Evolutionary conservation across 1,139 yeast species (phyloP).

Genomic region (Chernovozyma sophiae-reginae): DNA sequence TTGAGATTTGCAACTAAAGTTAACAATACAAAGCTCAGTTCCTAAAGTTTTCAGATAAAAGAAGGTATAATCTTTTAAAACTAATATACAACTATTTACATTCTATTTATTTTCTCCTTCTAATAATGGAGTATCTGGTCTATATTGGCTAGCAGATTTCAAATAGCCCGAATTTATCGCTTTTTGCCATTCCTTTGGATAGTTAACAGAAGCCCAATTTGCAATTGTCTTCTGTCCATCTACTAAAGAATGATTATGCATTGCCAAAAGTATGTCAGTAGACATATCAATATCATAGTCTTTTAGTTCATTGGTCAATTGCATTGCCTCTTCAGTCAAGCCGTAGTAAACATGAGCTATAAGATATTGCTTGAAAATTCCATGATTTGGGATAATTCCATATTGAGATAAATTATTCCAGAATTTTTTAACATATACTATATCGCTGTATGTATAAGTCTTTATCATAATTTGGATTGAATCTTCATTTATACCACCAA

Average conservation of each 20-base stretch:
- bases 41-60: too few relatives aligned
- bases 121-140: constrained; percentile 20
- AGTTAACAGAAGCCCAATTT: constrained; percentile 48
- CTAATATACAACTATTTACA: constrained; percentile 5
- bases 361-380: constrained; percentile 59
- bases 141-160: constrained; percentile 30
- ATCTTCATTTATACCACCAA: constrained; percentile 58
- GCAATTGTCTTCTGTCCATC: constrained; percentile 45
- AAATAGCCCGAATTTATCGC: constrained; percentile 35
- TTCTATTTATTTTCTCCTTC: constrained; percentile 2
- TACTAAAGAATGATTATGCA: constrained; percentile 61
- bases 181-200: constrained; percentile 47
- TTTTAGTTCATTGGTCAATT: constrained; percentile 45
- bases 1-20: constrained; percentile 87
- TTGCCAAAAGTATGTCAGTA: constrained; percentile 47
- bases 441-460: constrained; percentile 56
- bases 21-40: constrained; percentile 44
- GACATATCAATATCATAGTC: constrained; percentile 50
- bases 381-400: constrained; percentile 50
- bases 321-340: constrained; percentile 53
- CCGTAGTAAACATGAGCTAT: constrained; percentile 76
- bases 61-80: constrained; percentile 2
- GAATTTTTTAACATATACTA: constrained; percentile 56
- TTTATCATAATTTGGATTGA: constrained; percentile 72
- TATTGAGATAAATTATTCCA: constrained; percentile 60